Evolutionary conservation across 2,329 filamentous ascomycete genomes (phyloP).

Genomic region (Pestalotiopsis sp.): DNA sequence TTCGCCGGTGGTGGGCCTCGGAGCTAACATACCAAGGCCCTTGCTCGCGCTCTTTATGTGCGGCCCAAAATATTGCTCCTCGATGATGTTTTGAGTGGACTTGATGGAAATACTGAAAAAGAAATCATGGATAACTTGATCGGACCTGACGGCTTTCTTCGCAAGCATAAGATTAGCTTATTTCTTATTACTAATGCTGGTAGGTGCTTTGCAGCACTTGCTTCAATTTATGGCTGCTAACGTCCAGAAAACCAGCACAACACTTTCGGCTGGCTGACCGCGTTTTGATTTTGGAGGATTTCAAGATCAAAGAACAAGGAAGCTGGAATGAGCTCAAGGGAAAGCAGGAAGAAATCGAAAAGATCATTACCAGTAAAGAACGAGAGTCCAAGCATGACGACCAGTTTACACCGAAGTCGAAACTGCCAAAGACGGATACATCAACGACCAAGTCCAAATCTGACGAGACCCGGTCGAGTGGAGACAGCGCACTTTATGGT

Average conservation of each 20-base stretch:
- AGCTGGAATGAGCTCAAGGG: background rate
- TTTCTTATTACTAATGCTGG: conserved; percentile 19
- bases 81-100: conserved; percentile 38
- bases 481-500: conserved; percentile 7
- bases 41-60: conserved; percentile 38
- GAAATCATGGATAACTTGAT: conserved; percentile 33
- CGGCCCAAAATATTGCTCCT: conserved; percentile 31
- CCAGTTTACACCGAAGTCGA: background rate
- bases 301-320: conserved; percentile 32
- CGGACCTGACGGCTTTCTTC: conserved; percentile 30
- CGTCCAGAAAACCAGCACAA: conserved; percentile 24
- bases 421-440: background rate
- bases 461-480: background rate
- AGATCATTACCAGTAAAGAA: conserved; percentile 23
- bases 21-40: conserved; percentile 27
- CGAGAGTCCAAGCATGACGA: background rate
- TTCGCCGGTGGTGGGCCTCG: background rate
- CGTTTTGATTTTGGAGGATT: conserved; percentile 35
- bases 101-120: conserved; percentile 37
- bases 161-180: conserved; percentile 11
- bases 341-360: conserved; percentile 32
- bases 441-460: background rate
- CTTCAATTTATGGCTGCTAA: conserved; percentile 15
- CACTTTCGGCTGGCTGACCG: conserved; percentile 34
- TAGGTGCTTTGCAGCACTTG: background rate